Evolutionary conservation across 2,329 filamentous ascomycete genomes (phyloP).

Genomic region (Xylaria sp.): DNA sequence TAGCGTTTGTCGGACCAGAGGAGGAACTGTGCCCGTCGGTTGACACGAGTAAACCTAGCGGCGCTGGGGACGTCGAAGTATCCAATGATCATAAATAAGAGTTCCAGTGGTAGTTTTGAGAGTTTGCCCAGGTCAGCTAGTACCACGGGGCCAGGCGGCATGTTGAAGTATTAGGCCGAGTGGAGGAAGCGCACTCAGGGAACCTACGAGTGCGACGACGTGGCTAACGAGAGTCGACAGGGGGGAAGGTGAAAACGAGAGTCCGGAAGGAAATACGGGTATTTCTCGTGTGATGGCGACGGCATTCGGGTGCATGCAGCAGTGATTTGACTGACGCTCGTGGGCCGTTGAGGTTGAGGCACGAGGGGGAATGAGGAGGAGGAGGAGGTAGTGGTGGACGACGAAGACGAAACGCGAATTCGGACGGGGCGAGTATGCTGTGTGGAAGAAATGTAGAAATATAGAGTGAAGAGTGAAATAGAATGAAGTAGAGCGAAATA

Average conservation of each 20-base stretch:
- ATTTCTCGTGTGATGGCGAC: not conserved
- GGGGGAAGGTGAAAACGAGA: too few relatives aligned
- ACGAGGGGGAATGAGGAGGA: too few relatives aligned
- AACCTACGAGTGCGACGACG: not conserved
- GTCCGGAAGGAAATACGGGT: not conserved
- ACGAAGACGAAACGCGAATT: too few relatives aligned
- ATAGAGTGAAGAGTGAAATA: too few relatives aligned
- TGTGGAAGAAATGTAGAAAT: too few relatives aligned
- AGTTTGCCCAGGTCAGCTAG: conserved; percentile 16
- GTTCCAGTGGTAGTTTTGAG: conserved; percentile 13
- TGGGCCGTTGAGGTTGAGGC: too few relatives aligned
- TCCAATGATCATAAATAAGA: not conserved
- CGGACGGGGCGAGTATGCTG: too few relatives aligned
- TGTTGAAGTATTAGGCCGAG: not conserved
- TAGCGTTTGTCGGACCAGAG: conserved; percentile 17
- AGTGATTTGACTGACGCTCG: too few relatives aligned
- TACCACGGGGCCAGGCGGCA: not conserved
- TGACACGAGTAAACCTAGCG: conserved; percentile 8
- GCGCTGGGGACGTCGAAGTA: conserved; percentile 12
- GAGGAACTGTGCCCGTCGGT: conserved; percentile 14
- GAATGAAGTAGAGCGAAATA: not conserved
- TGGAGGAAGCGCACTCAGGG: not conserved
- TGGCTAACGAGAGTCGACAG: not conserved
- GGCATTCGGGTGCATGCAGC: too few relatives aligned
- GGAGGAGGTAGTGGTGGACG: too few relatives aligned